phyloP scores from a whole-genome alignment of 495 filamentous ascomycete genomes.

The Darksidea phi region DNA sequence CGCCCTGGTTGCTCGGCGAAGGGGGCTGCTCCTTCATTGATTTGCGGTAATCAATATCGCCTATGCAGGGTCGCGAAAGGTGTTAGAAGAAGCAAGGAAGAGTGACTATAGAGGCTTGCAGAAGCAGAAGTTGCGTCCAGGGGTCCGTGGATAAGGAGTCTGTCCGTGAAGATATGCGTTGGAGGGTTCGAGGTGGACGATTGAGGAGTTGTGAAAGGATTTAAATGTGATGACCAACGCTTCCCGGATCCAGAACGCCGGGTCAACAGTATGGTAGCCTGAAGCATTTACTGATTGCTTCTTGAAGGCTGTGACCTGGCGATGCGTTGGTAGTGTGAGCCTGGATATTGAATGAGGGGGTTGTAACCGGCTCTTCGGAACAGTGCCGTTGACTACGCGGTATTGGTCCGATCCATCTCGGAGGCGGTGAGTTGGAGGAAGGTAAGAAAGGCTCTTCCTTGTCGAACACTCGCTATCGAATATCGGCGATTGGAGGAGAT shows the following conservation, averaged over 20 bases:
- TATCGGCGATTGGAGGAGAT: too few species aligned
- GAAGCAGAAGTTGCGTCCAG: not conserved
- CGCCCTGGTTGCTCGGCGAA: not conserved
- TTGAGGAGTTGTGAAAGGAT: too few species aligned
- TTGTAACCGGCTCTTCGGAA: not conserved
- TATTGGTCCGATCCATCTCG: too few species aligned
- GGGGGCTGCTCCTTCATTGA: slow-evolving; percentile 5
- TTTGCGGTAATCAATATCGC: not conserved
- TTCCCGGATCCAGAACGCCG: too few species aligned
- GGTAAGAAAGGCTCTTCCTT: too few species aligned
- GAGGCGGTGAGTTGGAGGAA: too few species aligned
- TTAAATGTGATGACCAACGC: too few species aligned
- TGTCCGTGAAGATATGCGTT: not conserved
- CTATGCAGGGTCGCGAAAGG: too few species aligned
- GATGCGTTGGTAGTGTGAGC: slow-evolving; percentile 5
- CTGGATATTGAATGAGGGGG: not conserved
- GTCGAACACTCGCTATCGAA: too few species aligned
- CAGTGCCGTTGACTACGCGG: not conserved
- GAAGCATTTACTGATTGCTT: not conserved
- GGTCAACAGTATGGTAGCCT: too few species aligned
- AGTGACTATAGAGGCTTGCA: not conserved
- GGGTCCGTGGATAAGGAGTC: not conserved
- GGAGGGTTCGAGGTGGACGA: too few species aligned
- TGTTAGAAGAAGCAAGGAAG: not conserved
- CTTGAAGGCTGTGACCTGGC: slow-evolving; percentile 1